Evolutionary conservation across 106 monocot genomes (phyloP).

Genomic region (Iris macrosiphon): DNA sequence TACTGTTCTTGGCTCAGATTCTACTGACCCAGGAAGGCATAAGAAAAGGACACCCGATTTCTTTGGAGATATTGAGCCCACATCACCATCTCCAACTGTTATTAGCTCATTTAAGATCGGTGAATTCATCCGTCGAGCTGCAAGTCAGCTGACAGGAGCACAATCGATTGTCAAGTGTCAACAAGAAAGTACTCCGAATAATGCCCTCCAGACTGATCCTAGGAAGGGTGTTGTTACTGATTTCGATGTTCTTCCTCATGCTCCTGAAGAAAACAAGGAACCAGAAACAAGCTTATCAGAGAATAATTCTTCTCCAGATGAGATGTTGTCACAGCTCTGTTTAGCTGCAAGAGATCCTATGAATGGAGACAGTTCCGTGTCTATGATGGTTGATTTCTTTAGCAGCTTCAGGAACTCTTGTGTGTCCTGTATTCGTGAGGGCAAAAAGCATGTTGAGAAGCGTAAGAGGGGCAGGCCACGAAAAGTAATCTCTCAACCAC

Average conservation of each 20-base stretch:
- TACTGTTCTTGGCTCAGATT: conserved; percentile 16
- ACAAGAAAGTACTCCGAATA: conserved; percentile 18
- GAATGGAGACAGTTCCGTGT: conserved; percentile 9
- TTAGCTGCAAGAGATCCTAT: conserved; percentile 37
- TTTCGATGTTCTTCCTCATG: conserved; percentile 20
- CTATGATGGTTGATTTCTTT: conserved; percentile 25
- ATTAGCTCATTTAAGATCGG: conserved; percentile 56
- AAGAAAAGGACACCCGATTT: conserved; percentile 35
- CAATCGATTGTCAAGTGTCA: conserved; percentile 28
- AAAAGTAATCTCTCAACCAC: conserved; percentile 3
- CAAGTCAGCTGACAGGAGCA: conserved; percentile 45
- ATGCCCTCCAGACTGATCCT: conserved; percentile 12
- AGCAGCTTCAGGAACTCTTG: conserved; percentile 30
- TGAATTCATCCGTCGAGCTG: conserved; percentile 56
- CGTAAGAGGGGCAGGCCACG: conserved; percentile 25
- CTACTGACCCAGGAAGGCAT: conserved; percentile 5
- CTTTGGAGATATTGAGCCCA: conserved; percentile 23
- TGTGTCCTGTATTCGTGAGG: conserved; percentile 11
- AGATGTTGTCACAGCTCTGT: conserved; percentile 50
- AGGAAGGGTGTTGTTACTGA: conserved; percentile 17
- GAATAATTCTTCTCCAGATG: conserved; percentile 17
- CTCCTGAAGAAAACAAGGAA: conserved; percentile 9
- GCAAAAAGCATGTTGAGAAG: conserved; percentile 9
- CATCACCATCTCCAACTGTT: conserved; percentile 19
- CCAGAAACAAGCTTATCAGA: conserved; percentile 9